Evolutionary conservation across 208 protist genomes (phyloP).

Genomic region (Crithidia acanthocephali): DNA sequence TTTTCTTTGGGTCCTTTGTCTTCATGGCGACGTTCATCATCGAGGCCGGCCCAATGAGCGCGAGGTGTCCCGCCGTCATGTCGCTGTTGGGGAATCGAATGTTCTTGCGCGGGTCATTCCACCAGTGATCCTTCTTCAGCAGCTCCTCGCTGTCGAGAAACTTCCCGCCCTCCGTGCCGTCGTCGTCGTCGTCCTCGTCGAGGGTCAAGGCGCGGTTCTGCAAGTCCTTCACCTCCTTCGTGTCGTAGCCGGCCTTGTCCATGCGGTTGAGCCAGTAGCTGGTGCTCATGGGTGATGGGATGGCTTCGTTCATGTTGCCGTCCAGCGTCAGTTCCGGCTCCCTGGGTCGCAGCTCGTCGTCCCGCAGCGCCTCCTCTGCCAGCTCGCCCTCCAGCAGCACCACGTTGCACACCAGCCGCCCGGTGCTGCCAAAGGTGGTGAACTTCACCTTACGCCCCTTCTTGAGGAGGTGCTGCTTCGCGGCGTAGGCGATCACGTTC

Average conservation of each 20-base stretch:
- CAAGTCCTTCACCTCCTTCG: constrained; percentile 75
- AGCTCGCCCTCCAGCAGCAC: constrained; percentile 67
- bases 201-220: constrained; percentile 75
- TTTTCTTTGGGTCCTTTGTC: constrained; percentile 74
- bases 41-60: constrained; percentile 81
- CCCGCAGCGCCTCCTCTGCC: constrained; percentile 50
- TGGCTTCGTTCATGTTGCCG: constrained; percentile 79
- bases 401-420: constrained; percentile 73
- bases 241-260: constrained; percentile 85
- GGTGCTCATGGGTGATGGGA: constrained; percentile 85
- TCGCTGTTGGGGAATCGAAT: constrained; percentile 80
- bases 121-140: constrained; percentile 91
- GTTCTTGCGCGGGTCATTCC: constrained; percentile 87
- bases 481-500: constrained; percentile 68
- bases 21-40: constrained; percentile 93
- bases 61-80: constrained; percentile 80
- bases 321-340: constrained; percentile 62
- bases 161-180: constrained; percentile 54
- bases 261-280: constrained; percentile 89
- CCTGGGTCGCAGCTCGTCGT: constrained; percentile 51
- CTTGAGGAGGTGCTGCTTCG: constrained; percentile 45
- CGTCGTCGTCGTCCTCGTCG: constrained; percentile 70
- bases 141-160: constrained; percentile 85
- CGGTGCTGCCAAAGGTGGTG: constrained; percentile 61
- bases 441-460: constrained; percentile 83